phyloP scores from a whole-genome alignment of 2,329 filamentous ascomycete genomes.

The Lecanosticta acicola region DNA sequence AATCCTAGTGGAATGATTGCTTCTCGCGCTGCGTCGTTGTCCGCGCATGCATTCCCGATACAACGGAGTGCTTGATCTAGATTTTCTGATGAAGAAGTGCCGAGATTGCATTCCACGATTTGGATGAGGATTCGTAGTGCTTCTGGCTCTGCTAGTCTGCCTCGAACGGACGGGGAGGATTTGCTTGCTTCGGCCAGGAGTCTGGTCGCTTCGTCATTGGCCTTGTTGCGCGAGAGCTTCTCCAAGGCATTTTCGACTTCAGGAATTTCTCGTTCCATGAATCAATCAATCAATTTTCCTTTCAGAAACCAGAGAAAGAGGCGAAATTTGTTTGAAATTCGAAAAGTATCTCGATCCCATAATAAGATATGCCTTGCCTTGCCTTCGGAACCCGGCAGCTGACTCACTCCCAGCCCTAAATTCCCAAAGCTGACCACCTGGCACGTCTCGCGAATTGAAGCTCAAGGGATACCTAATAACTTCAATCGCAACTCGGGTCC shows the following conservation, averaged over 20 bases:
- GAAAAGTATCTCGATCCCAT: no score
- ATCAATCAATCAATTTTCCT: no score
- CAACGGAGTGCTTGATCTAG: conserved; percentile 23
- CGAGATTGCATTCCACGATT: conserved; percentile 9
- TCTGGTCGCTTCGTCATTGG: conserved; percentile 6
- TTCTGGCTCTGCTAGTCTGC: conserved; percentile 11
- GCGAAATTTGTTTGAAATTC: no score
- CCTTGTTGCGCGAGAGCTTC: not conserved
- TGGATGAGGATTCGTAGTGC: conserved; percentile 13
- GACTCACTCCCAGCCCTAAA: not conserved
- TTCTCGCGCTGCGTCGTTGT: conserved; percentile 26
- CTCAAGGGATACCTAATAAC: not conserved
- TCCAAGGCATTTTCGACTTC: not conserved
- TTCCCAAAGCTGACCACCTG: not conserved
- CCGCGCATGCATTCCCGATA: conserved; percentile 30
- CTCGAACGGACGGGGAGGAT: conserved; percentile 10
- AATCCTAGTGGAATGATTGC: conserved; percentile 25
- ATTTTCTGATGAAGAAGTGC: conserved; percentile 6
- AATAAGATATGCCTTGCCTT: not conserved
- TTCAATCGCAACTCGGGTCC: not conserved
- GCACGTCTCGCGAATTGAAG: not conserved
- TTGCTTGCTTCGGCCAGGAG: conserved; percentile 21
- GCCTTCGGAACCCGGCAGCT: not conserved
- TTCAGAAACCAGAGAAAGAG: no score
- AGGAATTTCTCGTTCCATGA: no score